phyloP scores from a whole-genome alignment of 352 stramenopile species.

The Phytophthora sp. region DNA sequence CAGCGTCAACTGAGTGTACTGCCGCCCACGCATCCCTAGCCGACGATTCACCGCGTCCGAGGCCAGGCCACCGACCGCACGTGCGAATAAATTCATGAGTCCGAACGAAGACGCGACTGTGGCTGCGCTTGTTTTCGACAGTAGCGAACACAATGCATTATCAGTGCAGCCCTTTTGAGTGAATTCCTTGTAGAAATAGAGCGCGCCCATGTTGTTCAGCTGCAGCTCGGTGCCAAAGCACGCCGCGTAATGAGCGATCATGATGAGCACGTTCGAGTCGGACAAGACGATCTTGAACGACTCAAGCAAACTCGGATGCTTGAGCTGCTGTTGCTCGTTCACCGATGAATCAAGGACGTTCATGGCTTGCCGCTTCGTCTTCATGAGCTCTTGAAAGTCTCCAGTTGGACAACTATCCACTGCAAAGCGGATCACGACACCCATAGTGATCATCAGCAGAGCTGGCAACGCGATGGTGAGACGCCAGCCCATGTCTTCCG shows the following conservation, averaged over 20 bases:
- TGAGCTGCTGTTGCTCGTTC: constrained; percentile 16
- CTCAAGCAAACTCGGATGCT: constrained; percentile 24
- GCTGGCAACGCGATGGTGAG: constrained; percentile 91
- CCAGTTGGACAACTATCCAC: constrained; percentile 93
- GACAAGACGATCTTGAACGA: constrained; percentile 68
- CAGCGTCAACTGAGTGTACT: constrained; percentile 81
- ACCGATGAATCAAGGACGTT: no score
- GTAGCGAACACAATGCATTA: constrained; percentile 37
- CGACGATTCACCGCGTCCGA: constrained; percentile 85
- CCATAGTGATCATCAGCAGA: constrained; percentile 81
- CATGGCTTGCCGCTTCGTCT: constrained; percentile 59
- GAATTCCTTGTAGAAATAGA: constrained; percentile 94
- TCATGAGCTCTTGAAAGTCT: constrained; percentile 89
- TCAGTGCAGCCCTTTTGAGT: constrained; percentile 54
- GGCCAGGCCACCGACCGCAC: constrained; percentile 83
- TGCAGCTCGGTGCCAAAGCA: constrained; percentile 96
- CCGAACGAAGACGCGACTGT: constrained; percentile 93
- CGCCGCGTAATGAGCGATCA: constrained; percentile 93
- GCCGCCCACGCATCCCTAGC: constrained; percentile 89
- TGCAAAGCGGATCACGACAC: constrained; percentile 71
- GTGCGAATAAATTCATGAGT: constrained; percentile 94
- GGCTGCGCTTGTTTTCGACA: constrained; percentile 70
- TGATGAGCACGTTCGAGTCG: constrained; percentile 91
- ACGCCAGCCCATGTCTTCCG: constrained; percentile 88
- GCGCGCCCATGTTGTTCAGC: constrained; percentile 94